Percentiles rank a stretch among this genome's conserved stretches.
These are phyloP conservation scores for Aspergillus coremiiformis DNA, from an alignment of 495 filamentous ascomycete genomes.

Conservation along the genomic window DNA sequence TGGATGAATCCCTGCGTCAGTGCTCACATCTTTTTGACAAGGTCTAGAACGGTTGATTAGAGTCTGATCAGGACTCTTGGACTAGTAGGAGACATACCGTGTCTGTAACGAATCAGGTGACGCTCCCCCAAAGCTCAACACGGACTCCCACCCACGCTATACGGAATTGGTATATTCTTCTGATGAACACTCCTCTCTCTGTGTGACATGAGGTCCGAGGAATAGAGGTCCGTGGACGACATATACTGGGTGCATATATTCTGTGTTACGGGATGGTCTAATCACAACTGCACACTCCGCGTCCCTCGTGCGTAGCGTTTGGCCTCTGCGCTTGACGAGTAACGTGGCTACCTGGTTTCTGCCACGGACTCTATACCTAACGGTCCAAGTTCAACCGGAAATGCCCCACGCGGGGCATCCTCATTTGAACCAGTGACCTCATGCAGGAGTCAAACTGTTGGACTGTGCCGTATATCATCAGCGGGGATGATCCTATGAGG, in stretches of 20 bases:
- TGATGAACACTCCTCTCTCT: not conserved
- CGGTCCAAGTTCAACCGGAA: not conserved
- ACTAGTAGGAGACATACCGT: too few species aligned
- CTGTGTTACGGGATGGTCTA: not conserved
- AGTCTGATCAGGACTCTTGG: not conserved
- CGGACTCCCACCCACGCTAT: not conserved
- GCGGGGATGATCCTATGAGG: not conserved
- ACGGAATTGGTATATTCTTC: not conserved
- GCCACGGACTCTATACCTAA: not conserved
- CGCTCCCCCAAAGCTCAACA: not conserved
- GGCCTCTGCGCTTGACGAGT: not conserved
- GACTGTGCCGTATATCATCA: conserved; percentile 1
- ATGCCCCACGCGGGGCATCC: not conserved
- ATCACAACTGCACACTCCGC: not conserved
- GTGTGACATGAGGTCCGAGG: not conserved
- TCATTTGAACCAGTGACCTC: not conserved
- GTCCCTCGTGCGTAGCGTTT: not conserved
- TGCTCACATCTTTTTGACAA: not conserved
- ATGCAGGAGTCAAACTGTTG: conserved; percentile 4
- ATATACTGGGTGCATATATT: not conserved
- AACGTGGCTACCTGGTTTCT: not conserved
- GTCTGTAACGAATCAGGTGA: not conserved
- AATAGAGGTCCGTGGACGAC: not conserved
- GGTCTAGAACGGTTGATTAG: not conserved
- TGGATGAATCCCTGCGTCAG: not conserved